phyloP scores from a whole-genome alignment of 2,329 filamentous ascomycete species.

The Sporothrix pallida region DNA sequence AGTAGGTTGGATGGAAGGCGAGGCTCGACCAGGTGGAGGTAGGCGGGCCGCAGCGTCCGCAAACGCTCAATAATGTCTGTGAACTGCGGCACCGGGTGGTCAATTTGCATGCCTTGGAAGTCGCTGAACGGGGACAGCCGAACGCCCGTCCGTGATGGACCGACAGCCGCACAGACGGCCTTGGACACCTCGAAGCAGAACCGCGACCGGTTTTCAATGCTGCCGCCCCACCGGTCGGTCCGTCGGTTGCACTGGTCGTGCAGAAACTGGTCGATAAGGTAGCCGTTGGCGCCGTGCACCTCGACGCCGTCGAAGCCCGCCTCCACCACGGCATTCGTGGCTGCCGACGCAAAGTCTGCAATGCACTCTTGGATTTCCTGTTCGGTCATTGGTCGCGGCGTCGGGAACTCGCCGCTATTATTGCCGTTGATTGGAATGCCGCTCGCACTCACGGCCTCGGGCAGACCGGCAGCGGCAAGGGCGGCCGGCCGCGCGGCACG shows the following conservation, averaged over 20 bases:
- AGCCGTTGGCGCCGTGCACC: conserved; percentile 51
- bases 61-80: neutral
- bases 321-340: conserved; percentile 50
- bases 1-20: neutral
- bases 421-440: neutral
- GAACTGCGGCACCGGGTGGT: neutral
- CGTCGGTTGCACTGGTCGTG: conserved; percentile 60
- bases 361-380: conserved; percentile 52
- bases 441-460: conserved; percentile 42
- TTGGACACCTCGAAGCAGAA: conserved; percentile 60
- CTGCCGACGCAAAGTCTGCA: conserved; percentile 58
- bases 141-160: neutral
- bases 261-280: conserved; percentile 59
- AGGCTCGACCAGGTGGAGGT: neutral
- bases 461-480: conserved; percentile 63
- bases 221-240: conserved; percentile 60
- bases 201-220: conserved; percentile 59
- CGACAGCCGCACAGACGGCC: conserved; percentile 47
- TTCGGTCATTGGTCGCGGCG: neutral
- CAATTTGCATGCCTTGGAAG: neutral
- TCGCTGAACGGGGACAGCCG: conserved; percentile 39
- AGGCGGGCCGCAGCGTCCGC: neutral
- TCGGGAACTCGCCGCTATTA: neutral
- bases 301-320: conserved; percentile 56
- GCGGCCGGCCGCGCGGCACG: conserved; percentile 42